Evolutionary conservation across 2,329 filamentous ascomycete genomes (phyloP), one percentile per base, ranked within the genome.

Genomic region (Fusarium abutilonis): DNA sequence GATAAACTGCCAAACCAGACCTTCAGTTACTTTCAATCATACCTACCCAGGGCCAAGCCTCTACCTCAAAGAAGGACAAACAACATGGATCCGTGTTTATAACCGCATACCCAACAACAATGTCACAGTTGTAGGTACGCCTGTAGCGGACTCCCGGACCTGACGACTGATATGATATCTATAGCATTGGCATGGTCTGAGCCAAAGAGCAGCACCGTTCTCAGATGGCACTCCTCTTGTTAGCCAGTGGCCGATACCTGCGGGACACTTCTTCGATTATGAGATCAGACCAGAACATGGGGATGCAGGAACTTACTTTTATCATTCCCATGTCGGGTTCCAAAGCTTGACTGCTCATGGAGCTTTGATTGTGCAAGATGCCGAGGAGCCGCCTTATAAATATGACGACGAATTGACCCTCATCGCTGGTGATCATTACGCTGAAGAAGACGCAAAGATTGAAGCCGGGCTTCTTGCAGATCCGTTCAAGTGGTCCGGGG

Each of bases 111-210:
- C 40, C 2, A 31, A 49, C 8, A 29, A 54, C 1, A 66, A 66
- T 10, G 15, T 66, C 34, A 66, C 63, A n/a, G 59, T 66, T 2
- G 63, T 66, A 32, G 29, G 63, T 52, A 4, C 8, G 7, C 4
- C 4, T 9, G 1, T 19, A 31, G 1, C 11, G 11, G n/a, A 2
- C 4, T 3, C 5, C 9, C 19, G 3, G 2, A 15, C 9, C 8
- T 7, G 2, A 4, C 3, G 32, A 17, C 50, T 66, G n/a, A 66
- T 46, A 23, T 6, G 4, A 34, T n/a, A 2, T 19, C 3, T 2
- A 21, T 11, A 88, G 83, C 87, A 90, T 69, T 90, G 87, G 87
- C 87, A 90, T 73, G 88, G 88, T 11, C 77, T 90, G 9, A 82
- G 80, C 14, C 83, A 86, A 70, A 76, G 81, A 29, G 79, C 82